Evolutionary conservation across 108 stramenopile species (phyloP).

Genomic region (Nitzschia sp.): DNA sequence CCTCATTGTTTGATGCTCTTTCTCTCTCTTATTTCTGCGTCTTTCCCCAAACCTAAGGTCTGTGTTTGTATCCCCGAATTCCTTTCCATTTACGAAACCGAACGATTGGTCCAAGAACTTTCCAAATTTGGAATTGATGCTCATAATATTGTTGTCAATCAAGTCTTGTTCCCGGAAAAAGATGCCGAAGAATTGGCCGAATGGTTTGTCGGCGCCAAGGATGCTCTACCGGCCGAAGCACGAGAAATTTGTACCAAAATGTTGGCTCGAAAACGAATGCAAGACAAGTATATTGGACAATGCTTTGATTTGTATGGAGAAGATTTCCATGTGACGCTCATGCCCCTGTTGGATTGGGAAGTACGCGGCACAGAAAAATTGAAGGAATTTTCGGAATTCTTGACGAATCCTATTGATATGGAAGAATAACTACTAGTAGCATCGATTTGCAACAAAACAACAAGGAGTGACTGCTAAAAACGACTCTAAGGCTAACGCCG

Average conservation of each 20-base stretch:
- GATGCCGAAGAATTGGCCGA: slow-evolving; percentile 94
- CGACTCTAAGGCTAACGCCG: too few relatives aligned
- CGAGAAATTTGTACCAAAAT: slow-evolving; percentile 95
- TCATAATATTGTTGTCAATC: slow-evolving; percentile 99
- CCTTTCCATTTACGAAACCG: slow-evolving; percentile 99
- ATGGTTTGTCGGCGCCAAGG: slow-evolving; percentile 90
- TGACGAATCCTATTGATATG: slow-evolving; percentile 90
- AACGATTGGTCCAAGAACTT: slow-evolving; percentile 99
- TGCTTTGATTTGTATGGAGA: slow-evolving; percentile 98
- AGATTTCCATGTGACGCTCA: slow-evolving; percentile 97
- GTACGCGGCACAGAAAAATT: slow-evolving; percentile 91
- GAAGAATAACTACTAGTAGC: slow-evolving; percentile 71
- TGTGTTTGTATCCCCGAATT: slow-evolving; percentile 99
- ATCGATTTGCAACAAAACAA: too few relatives aligned
- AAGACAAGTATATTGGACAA: slow-evolving; percentile 99
- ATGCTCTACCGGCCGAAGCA: slow-evolving; percentile 82
- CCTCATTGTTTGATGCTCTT: not conserved
- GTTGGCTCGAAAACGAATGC: slow-evolving; percentile 98
- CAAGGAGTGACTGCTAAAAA: too few relatives aligned
- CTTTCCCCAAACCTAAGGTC: slow-evolving; percentile 16
- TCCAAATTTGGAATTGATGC: slow-evolving; percentile 98
- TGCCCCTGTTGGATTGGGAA: slow-evolving; percentile 98
- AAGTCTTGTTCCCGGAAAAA: slow-evolving; percentile 98
- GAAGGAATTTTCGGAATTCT: slow-evolving; percentile 84
- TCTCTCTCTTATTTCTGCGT: not conserved